These are phyloP conservation scores for Asparagopsis taxiformis DNA, from an alignment of 31 red algal genomes.

Conservation along the genomic window DNA sequence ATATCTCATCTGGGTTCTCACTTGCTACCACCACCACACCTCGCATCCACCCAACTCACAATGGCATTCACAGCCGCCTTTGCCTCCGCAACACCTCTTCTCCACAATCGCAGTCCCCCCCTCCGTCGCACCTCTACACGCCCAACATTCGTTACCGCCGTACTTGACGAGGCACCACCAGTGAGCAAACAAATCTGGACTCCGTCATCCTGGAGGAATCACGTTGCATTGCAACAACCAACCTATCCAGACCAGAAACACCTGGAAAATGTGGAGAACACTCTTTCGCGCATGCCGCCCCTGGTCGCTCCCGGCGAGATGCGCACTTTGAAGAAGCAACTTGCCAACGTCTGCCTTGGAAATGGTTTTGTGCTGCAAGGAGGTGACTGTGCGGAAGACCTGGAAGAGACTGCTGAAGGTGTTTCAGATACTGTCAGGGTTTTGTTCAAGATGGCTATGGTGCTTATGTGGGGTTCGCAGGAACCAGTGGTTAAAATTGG, in stretches of 20 bases:
- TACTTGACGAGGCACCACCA: conserved; percentile 24
- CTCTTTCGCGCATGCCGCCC: conserved; percentile 45
- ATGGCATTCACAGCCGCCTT: not conserved
- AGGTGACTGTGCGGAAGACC: conserved; percentile 94
- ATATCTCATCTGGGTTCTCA: too few species aligned
- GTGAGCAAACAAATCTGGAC: conserved; percentile 44
- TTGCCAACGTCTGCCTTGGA: conserved; percentile 73
- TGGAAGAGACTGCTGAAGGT: conserved; percentile 69
- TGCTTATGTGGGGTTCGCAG: conserved; percentile 85
- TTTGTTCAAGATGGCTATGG: conserved; percentile 85
- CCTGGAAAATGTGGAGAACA: conserved; percentile 39
- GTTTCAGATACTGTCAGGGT: conserved; percentile 61
- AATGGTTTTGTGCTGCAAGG: conserved; percentile 93
- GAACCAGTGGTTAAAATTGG: conserved; percentile 95
- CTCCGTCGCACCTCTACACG: conserved; percentile 5
- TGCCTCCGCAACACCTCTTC: not conserved
- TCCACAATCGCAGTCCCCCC: not conserved
- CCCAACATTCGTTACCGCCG: not conserved
- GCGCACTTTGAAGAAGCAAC: conserved; percentile 41
- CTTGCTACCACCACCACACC: too few species aligned
- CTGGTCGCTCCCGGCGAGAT: conserved; percentile 83
- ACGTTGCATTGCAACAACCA: conserved; percentile 73
- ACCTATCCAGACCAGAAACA: conserved; percentile 60
- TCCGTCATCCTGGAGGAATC: conserved; percentile 73
- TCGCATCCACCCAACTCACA: not conserved